phyloP scores from a whole-genome alignment of 257 asterid genomes.

The Agastache rugosa region DNA sequence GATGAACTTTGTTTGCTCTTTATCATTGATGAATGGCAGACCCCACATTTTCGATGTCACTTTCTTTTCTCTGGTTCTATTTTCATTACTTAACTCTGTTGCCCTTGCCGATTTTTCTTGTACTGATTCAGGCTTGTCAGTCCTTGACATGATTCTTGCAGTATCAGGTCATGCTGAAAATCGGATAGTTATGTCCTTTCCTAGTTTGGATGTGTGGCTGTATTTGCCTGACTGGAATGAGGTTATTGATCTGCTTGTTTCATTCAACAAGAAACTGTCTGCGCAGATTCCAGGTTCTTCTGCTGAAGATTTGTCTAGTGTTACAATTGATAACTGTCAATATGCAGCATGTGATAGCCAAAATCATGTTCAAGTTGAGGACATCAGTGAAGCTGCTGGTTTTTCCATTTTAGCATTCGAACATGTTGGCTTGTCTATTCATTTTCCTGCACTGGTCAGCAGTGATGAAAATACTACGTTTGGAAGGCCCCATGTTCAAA shows the following conservation, averaged over 20 bases:
- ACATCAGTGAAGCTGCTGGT: conserved; percentile 40
- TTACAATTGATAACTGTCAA: conserved; percentile 38
- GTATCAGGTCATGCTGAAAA: conserved; percentile 55
- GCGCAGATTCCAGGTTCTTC: conserved; percentile 37
- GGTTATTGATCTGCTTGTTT: conserved; percentile 53
- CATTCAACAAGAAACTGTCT: conserved; percentile 46
- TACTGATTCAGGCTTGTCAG: conserved; percentile 58
- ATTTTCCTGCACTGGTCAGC: conserved; percentile 66
- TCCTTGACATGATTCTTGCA: conserved; percentile 54
- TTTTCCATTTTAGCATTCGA: conserved; percentile 53
- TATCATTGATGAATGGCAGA: conserved; percentile 55
- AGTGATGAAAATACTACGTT: conserved; percentile 42
- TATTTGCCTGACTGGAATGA: conserved; percentile 80
- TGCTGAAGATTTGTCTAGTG: conserved; percentile 38
- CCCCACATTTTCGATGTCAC: conserved; percentile 56
- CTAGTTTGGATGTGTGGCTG: conserved; percentile 75
- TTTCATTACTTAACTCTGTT: conserved; percentile 75
- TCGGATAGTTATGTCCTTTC: conserved; percentile 54
- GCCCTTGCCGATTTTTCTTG: conserved; percentile 69
- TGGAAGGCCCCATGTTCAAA: conserved; percentile 45
- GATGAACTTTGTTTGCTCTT: conserved; percentile 62
- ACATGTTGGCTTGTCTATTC: conserved; percentile 56
- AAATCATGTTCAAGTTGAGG: conserved; percentile 39
- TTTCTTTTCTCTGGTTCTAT: conserved; percentile 62
- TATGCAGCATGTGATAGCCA: conserved; percentile 43